A percentile compares a stretch with the other conserved stretches of the same genome.
Conservation (phyloP, 306 rosid genomes). For the Gleditsia sinensis region DNA sequence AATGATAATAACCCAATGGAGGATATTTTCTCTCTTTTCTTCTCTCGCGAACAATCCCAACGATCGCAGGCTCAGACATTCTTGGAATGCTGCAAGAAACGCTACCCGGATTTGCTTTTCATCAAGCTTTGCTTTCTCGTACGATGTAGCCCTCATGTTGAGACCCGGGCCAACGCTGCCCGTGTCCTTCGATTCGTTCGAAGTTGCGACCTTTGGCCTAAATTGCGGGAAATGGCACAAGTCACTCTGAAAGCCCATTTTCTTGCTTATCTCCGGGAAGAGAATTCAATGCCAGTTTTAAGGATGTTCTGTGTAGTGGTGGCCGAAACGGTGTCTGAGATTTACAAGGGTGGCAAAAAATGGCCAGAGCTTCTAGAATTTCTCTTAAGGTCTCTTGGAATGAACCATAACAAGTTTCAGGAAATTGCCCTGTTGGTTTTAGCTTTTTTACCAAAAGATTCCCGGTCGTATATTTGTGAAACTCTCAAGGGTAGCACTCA, state of each 20-base stretch:
- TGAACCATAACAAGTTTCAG: constrained; percentile 2
- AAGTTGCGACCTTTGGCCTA: constrained; percentile 31
- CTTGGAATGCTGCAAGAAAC: constrained; percentile 41
- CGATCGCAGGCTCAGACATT: constrained; percentile 29
- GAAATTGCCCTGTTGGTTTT: constrained; percentile 34
- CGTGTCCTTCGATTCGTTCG: constrained; percentile 25
- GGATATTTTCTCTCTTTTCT: constrained; percentile 23
- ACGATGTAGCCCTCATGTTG: neutral
- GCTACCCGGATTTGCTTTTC: constrained; percentile 44
- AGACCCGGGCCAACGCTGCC: constrained; percentile 41
- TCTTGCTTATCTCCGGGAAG: constrained; percentile 25
- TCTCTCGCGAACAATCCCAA: neutral
- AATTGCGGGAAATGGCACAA: neutral
- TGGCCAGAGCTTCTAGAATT: constrained; percentile 41
- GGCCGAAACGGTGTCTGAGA: constrained; percentile 28
- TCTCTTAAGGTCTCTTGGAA: neutral
- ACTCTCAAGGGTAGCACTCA: neutral
- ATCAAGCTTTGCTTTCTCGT: constrained; percentile 43
- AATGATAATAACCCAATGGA: constrained; percentile 42
- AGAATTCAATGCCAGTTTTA: constrained; percentile 35
- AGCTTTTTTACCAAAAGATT: constrained; percentile 9
- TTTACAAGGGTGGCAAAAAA: neutral
- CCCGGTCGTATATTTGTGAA: neutral
- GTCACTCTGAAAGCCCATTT: constrained; percentile 32
- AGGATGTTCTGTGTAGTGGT: constrained; percentile 17